These are phyloP conservation scores for Jaapia argillacea DNA, from an alignment of 768 basidiomycete species.

Conservation along the genomic window DNA sequence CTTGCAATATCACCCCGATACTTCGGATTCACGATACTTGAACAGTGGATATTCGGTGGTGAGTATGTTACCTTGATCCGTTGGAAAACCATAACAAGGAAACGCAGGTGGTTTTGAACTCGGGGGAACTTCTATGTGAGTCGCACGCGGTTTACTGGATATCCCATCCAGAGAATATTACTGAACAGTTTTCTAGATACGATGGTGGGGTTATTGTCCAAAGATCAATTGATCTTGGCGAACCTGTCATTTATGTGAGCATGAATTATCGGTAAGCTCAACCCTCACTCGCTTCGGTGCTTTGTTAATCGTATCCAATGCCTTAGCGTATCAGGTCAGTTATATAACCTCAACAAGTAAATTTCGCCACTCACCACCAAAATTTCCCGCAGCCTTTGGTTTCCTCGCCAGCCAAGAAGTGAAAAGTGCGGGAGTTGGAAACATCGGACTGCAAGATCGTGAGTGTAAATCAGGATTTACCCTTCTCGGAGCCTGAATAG, in stretches of 20 bases:
- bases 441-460: constrained; percentile 45
- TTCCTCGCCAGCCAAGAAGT: constrained; percentile 32
- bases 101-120: constrained; percentile 8
- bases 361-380: not conserved
- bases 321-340: not conserved
- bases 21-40: not conserved
- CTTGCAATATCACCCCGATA: not conserved
- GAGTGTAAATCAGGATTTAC: no score
- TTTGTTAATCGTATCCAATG: not conserved
- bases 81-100: no score
- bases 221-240: constrained; percentile 12
- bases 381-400: constrained; percentile 25
- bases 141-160: no score
- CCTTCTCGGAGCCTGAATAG: not conserved
- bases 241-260: constrained; percentile 17
- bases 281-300: no score
- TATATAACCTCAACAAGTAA: not conserved
- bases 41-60: constrained; percentile 17
- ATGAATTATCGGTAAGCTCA: constrained; percentile 17
- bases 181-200: constrained; percentile 3
- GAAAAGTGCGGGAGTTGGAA: constrained; percentile 26
- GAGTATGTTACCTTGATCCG: not conserved
- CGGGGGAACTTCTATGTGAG: constrained; percentile 6
- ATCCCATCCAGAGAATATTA: not conserved
- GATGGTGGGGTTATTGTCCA: constrained; percentile 13